Conservation (phyloP, 805 yeast genomes). For the Danielozyma ontarioensis region DNA sequence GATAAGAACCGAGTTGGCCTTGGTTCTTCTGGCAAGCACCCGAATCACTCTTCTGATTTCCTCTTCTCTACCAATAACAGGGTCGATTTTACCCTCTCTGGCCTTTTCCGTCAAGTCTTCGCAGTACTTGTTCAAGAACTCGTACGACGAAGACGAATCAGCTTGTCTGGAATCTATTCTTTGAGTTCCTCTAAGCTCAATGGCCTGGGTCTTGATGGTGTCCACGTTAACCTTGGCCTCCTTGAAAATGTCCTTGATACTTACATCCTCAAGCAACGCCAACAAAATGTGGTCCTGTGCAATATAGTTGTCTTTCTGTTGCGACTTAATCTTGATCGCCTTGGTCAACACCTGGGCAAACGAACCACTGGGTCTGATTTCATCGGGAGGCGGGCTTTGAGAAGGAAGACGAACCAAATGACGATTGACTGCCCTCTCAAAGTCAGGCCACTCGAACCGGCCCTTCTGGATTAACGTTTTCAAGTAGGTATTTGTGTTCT, state of each 20-base stretch:
- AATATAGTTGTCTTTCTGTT: slow-evolving; percentile 85
- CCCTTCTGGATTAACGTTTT: slow-evolving; percentile 82
- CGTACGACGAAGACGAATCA: slow-evolving; percentile 79
- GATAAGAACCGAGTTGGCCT: slow-evolving; percentile 91
- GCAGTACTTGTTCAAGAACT: slow-evolving; percentile 85
- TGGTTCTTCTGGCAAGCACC: slow-evolving; percentile 93
- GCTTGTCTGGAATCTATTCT: slow-evolving; percentile 92
- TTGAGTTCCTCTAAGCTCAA: slow-evolving; percentile 81
- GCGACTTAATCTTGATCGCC: slow-evolving; percentile 72
- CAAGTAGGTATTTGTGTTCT: slow-evolving; percentile 48
- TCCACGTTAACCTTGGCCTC: slow-evolving; percentile 66
- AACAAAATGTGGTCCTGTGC: slow-evolving; percentile 92
- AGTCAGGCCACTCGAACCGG: slow-evolving; percentile 77
- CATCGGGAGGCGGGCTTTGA: slow-evolving; percentile 85
- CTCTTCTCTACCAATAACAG: slow-evolving; percentile 98
- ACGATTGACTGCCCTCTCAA: slow-evolving; percentile 77
- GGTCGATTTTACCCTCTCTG: slow-evolving; percentile 90
- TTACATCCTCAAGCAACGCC: slow-evolving; percentile 76
- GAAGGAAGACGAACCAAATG: slow-evolving; percentile 80
- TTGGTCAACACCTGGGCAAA: slow-evolving; percentile 68
- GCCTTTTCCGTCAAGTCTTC: slow-evolving; percentile 92
- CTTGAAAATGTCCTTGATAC: slow-evolving; percentile 66
- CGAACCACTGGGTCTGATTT: slow-evolving; percentile 70
- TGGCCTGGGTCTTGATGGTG: slow-evolving; percentile 70
- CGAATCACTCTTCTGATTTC: slow-evolving; percentile 94